Evolutionary conservation across 148 eudicot genomes (phyloP).

Genomic region (Gaultheria prostrata): DNA sequence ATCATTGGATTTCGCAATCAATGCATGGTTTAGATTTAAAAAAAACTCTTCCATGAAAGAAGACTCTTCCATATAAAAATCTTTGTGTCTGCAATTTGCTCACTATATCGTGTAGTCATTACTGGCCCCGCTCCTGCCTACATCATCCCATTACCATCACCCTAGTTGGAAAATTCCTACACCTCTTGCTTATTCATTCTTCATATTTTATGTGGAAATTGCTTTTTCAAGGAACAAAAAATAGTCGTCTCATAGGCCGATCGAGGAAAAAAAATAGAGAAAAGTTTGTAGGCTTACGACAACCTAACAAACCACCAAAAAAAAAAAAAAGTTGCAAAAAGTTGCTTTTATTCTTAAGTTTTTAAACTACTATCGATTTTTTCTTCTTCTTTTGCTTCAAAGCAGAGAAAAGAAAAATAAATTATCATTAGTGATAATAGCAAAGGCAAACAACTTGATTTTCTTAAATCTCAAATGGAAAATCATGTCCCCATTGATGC

Average conservation of each 20-base stretch:
- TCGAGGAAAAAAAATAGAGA: no score
- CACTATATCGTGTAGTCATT: no score
- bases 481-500: conserved; percentile 4
- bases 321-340: neutral
- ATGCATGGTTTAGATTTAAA: no score
- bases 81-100: no score
- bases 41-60: no score
- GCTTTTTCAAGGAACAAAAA: no score
- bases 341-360: neutral
- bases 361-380: neutral
- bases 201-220: no score
- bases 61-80: no score
- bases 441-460: neutral
- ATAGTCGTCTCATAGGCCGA: no score
- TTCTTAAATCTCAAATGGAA: conserved; percentile 6
- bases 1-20: no score
- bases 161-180: neutral
- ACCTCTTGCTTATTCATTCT: no score
- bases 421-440: neutral
- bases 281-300: neutral
- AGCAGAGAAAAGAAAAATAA: neutral
- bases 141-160: conserved; percentile 7
- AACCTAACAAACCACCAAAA: neutral
- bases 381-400: neutral
- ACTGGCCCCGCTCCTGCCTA: no score